Evolutionary conservation across 805 yeast species (phyloP).

Genomic region (Sugiyamaella boreocaroliniensis): DNA sequence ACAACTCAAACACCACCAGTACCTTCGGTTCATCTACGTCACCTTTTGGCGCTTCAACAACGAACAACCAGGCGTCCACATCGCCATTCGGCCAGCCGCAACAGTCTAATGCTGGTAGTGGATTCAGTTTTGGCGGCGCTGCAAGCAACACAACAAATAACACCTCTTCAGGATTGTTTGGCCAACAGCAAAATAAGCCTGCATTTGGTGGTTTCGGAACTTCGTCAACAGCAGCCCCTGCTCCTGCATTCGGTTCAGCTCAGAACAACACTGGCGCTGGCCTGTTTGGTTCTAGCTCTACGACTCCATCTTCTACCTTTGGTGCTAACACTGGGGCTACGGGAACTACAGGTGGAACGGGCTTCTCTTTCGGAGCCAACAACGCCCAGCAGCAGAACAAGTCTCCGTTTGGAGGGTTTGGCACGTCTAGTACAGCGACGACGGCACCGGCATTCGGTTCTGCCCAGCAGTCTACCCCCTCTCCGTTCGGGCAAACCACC

Average conservation of each 20-base stretch:
- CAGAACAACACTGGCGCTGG: conserved; percentile 22
- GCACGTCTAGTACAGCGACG: neutral
- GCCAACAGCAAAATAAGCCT: conserved; percentile 17
- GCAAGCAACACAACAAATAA: conserved; percentile 6
- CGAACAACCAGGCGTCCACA: neutral
- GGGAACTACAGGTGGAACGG: neutral
- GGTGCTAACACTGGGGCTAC: conserved; percentile 17
- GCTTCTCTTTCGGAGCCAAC: conserved; percentile 9
- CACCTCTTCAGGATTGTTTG: conserved; percentile 14
- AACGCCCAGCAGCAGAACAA: conserved; percentile 3
- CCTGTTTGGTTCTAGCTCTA: conserved; percentile 28
- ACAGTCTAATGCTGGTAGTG: conserved; percentile 9
- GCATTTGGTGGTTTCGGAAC: conserved; percentile 25
- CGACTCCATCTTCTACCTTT: conserved; percentile 17
- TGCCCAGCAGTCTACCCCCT: neutral
- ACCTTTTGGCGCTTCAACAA: conserved; percentile 31
- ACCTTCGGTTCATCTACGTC: conserved; percentile 27
- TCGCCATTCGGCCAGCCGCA: conserved; percentile 6
- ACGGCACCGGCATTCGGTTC: neutral
- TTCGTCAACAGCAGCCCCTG: conserved; percentile 11
- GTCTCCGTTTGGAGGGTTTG: too few relatives aligned
- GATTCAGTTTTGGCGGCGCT: conserved; percentile 15
- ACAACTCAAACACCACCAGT: conserved; percentile 8
- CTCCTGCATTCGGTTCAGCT: conserved; percentile 19
- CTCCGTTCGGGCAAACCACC: conserved; percentile 10